These are phyloP conservation scores for Jacaranda mimosifolia DNA, from an alignment of 257 asterid species.

Conservation along the genomic window DNA sequence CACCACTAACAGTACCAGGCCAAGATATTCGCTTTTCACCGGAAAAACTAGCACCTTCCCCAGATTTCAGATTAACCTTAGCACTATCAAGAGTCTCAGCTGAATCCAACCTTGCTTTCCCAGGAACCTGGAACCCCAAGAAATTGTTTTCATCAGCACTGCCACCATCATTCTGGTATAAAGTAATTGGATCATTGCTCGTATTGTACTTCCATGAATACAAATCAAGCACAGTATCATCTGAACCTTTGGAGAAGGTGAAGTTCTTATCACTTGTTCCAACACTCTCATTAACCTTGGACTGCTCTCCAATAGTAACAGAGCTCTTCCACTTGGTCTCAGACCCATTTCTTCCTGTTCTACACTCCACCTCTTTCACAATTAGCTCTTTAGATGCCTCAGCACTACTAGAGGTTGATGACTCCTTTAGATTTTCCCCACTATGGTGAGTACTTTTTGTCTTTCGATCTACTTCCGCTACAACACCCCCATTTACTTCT, in stretches of 20 bases:
- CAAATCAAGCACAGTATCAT: constrained; percentile 73
- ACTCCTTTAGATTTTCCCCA: constrained; percentile 50
- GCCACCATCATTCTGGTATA: constrained; percentile 57
- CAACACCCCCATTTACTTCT: constrained; percentile 57
- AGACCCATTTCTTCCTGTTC: constrained; percentile 61
- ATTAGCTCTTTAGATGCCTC: constrained; percentile 81
- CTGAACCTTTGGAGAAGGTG: constrained; percentile 63
- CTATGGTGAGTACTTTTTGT: constrained; percentile 40
- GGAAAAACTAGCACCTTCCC: constrained; percentile 51
- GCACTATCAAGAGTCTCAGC: constrained; percentile 55
- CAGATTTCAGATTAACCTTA: constrained; percentile 49
- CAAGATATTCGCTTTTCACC: constrained; percentile 64
- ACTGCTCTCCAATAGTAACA: constrained; percentile 55
- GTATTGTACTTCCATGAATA: constrained; percentile 62
- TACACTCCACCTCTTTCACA: constrained; percentile 89
- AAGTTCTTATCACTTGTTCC: constrained; percentile 67
- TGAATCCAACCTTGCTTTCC: constrained; percentile 50
- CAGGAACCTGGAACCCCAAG: constrained; percentile 65
- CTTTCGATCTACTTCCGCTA: constrained; percentile 47
- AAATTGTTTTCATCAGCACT: constrained; percentile 46
- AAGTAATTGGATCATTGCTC: constrained; percentile 56
- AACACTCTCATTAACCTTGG: constrained; percentile 54
- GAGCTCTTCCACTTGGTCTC: constrained; percentile 63
- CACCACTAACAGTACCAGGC: constrained; percentile 63
- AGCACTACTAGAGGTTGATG: constrained; percentile 42